Base-by-base conservation (phyloP, 805 yeast genomes). In the Jamesozyma jinghongensis region DNA sequence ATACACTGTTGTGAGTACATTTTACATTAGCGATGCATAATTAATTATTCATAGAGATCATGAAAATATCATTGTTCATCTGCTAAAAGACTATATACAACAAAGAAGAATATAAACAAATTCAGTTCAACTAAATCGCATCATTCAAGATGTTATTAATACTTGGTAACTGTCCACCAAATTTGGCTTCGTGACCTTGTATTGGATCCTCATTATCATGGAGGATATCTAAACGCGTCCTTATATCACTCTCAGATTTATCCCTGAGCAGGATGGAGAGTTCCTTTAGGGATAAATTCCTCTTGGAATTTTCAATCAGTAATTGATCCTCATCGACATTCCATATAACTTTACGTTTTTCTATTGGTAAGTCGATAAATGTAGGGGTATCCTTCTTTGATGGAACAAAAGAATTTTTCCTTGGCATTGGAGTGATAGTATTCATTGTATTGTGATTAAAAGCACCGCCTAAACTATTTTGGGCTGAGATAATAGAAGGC, bases 171-270 rank as follows among this genome's bases (percentile, higher is more conserved):
- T 43, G 36, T 29, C 29, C 31, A 27, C 26, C 32, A 12, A n/a
- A n/a, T 2, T 14, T 17, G 17, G n/a, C 12, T 8, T 27, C 20
- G 11, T 38, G 19, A 6, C 19, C 17, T 18, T 32, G 22, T 17
- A 27, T 19, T 19, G 7, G 18, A 19, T 14, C 27, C 13, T 30
- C 16, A 31, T 14, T 20, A 20, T 10, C 5, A 11, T 30, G 30
- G 3, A 40, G 54, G 37, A 67, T 61, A 38, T 69, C 73, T 16
- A 81, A 75, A 45, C 92, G 69, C 34, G 72, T 61, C 68, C 74
- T 70, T 33, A 86, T 85, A 48, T 85, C 92, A 16, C 68, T 69
- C 55, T 82, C 88, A 0, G 92, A 70, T 48, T 85, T 73, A 44
- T 71, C 73, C 8, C 88, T 87, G 31, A 86, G 65, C 36, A 86